These are phyloP conservation scores for Magnusiomyces fungicola DNA, from an alignment of 1,139 yeast genomes.

Conservation along the genomic window DNA sequence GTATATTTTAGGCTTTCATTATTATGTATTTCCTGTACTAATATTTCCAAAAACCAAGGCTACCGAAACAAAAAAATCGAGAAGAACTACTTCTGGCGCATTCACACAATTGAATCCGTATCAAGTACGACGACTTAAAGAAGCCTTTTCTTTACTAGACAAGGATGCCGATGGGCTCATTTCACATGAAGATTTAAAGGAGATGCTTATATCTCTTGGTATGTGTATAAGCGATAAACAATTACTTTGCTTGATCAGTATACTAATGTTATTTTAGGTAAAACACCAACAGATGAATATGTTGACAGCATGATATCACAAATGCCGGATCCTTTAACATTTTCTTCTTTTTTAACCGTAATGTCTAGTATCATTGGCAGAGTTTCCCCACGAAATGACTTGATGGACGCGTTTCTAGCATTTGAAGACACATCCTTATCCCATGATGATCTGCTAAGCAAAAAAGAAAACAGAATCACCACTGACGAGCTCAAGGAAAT, in stretches of 20 bases:
- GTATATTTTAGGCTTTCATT: too few relatives aligned
- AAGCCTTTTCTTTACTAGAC: conserved; percentile 61
- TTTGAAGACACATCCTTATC: conserved; percentile 39
- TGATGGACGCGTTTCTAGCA: conserved; percentile 55
- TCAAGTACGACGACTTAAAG: conserved; percentile 40
- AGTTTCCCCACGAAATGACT: conserved; percentile 54
- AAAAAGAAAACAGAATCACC: conserved; percentile 35
- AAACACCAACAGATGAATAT: conserved; percentile 35
- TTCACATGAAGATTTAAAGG: conserved; percentile 50
- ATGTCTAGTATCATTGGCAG: conserved; percentile 55
- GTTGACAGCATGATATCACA: conserved; percentile 38
- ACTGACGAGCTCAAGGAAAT: conserved; percentile 44
- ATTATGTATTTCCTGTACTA: too few relatives aligned
- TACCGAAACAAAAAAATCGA: not conserved
- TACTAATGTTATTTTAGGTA: conserved; percentile 18
- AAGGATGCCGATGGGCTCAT: conserved; percentile 74
- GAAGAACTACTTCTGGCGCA: conserved; percentile 28
- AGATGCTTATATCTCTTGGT: conserved; percentile 49
- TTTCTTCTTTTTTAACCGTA: conserved; percentile 61
- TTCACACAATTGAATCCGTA: conserved; percentile 33
- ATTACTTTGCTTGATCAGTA: not conserved
- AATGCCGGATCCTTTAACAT: conserved; percentile 56
- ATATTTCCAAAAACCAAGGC: not conserved
- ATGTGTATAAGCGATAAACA: conserved; percentile 12
- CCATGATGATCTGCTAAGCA: not conserved